Conservation (phyloP, 768 basidiomycete species). For the Plicaturopsis crispa region DNA sequence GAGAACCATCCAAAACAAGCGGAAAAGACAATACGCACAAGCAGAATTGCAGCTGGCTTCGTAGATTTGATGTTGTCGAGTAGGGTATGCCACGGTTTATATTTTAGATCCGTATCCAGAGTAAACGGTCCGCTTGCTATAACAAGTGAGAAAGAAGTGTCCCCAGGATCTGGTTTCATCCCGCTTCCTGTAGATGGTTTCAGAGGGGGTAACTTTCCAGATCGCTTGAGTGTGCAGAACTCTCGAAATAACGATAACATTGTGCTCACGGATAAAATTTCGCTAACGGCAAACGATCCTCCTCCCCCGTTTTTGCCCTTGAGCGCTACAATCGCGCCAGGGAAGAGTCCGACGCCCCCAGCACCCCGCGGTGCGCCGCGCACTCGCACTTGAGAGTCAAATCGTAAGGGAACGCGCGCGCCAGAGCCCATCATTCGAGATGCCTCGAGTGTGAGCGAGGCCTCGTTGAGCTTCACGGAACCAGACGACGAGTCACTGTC, state of each 20-base stretch:
- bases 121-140: slow-evolving; percentile 88
- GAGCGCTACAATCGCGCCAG: slow-evolving; percentile 80
- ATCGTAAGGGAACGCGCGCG: slow-evolving; percentile 60
- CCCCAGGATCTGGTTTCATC: slow-evolving; percentile 31
- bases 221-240: neutral
- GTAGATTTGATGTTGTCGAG: slow-evolving; percentile 49
- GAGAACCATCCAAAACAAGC: slow-evolving; percentile 2
- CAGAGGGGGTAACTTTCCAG: slow-evolving; percentile 56
- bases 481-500: slow-evolving; percentile 56
- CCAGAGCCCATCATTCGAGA: slow-evolving; percentile 73
- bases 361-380: slow-evolving; percentile 55
- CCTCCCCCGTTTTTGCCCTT: slow-evolving; percentile 90
- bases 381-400: slow-evolving; percentile 59
- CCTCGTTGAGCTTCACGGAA: slow-evolving; percentile 62
- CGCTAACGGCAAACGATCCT: slow-evolving; percentile 76
- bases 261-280: slow-evolving; percentile 66
- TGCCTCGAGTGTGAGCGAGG: slow-evolving; percentile 71
- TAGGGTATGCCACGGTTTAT: slow-evolving; percentile 61
- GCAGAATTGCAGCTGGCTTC: slow-evolving; percentile 70
- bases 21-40: slow-evolving; percentile 40
- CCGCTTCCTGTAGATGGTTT: slow-evolving; percentile 27
- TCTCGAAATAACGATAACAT: neutral
- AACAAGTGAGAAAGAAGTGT: slow-evolving; percentile 51
- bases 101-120: slow-evolving; percentile 66
- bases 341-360: slow-evolving; percentile 71